Evolutionary conservation across 2,329 filamentous ascomycete genomes (phyloP).

Genomic region (Colletotrichum tropicale): DNA sequence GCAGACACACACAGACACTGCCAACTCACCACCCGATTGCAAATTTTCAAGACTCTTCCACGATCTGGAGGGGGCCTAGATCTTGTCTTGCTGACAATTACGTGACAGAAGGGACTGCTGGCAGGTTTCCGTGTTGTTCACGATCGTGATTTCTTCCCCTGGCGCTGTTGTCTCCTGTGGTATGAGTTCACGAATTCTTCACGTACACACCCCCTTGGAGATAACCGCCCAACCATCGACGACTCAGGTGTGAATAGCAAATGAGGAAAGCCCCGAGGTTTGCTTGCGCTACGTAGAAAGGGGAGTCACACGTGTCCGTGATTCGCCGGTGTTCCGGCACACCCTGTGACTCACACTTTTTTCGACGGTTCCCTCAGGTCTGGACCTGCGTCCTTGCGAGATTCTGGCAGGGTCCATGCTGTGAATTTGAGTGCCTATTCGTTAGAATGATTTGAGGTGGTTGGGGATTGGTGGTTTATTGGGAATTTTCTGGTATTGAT

Average conservation of each 20-base stretch:
- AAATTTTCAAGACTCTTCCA: not conserved
- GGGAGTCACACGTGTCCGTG: not conserved
- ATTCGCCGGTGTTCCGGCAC: not conserved
- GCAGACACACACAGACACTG: not conserved
- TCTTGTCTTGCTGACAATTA: not conserved
- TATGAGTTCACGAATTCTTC: not conserved
- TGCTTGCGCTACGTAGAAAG: not conserved
- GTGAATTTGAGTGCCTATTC: not conserved
- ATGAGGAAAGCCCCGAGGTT: not conserved
- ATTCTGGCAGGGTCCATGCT: not conserved
- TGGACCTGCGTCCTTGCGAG: not conserved
- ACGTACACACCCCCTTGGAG: not conserved
- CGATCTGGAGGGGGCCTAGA: not conserved
- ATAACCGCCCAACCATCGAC: not conserved
- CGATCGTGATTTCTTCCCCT: not conserved
- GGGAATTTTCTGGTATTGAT: not conserved
- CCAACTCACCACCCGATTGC: not conserved
- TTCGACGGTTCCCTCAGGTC: not conserved
- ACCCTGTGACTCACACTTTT: not conserved
- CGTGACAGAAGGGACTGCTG: not conserved
- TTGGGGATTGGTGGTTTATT: not conserved
- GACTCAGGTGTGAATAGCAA: not conserved
- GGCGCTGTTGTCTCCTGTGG: not conserved
- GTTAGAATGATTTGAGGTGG: rapidly evolving
- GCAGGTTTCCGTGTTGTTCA: not conserved